Evolutionary conservation across 1,139 yeast genomes (phyloP).

Genomic region (Arxiozyma telluris): DNA sequence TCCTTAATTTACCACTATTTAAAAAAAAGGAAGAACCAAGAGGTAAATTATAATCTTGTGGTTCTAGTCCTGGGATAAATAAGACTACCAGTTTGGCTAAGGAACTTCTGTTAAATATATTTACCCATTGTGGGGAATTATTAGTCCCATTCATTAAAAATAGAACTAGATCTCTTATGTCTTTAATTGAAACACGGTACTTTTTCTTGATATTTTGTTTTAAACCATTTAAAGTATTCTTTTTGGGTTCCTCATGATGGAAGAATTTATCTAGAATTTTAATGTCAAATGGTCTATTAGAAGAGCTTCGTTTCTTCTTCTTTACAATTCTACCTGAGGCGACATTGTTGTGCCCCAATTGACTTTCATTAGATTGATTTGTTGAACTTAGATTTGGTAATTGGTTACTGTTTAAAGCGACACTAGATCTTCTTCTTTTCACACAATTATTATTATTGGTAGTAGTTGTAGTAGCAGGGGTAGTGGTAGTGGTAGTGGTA

Average conservation of each 20-base stretch:
- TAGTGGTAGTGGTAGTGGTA: neutral
- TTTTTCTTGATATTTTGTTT: constrained; percentile 11
- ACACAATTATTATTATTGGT: neutral
- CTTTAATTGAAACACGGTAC: constrained; percentile 32
- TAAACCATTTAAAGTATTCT: neutral
- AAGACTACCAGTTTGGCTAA: constrained; percentile 51
- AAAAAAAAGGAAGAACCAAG: constrained; percentile 11
- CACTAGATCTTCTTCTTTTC: constrained; percentile 33
- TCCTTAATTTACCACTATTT: constrained; percentile 4
- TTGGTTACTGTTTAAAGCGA: constrained; percentile 6
- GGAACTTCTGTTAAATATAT: constrained; percentile 35
- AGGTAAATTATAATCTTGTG: constrained; percentile 33
- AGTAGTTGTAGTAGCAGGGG: too few species aligned
- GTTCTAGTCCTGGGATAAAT: constrained; percentile 58
- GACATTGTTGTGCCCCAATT: constrained; percentile 8
- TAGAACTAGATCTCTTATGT: constrained; percentile 46
- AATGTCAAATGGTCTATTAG: constrained; percentile 31
- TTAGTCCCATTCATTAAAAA: constrained; percentile 38
- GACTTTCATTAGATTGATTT: constrained; percentile 3
- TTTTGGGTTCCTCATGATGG: constrained; percentile 1
- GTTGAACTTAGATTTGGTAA: constrained; percentile 5
- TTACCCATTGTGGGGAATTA: constrained; percentile 37
- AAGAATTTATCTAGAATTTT: constrained; percentile 19
- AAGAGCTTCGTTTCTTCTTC: constrained; percentile 36
- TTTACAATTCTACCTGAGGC: constrained; percentile 13